These are phyloP conservation scores for Vitis riparia DNA, from an alignment of 164 flowering plant genomes.

Conservation along the genomic window DNA sequence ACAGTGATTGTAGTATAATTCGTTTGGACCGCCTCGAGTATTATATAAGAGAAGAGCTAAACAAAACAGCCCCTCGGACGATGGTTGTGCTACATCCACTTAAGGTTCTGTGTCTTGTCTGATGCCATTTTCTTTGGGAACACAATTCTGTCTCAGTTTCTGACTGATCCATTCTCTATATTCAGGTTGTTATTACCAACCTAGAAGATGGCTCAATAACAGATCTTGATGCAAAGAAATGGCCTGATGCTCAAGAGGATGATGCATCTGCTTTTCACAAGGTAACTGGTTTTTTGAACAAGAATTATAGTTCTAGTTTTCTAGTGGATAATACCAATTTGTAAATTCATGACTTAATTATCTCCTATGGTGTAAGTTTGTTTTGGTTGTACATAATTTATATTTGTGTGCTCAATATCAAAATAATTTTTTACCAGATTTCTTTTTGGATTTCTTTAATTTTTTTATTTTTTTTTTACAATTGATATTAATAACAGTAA, in stretches of 20 bases:
- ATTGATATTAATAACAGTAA: no score
- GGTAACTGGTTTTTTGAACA: slow-evolving; percentile 33
- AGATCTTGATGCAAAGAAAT: slow-evolving; percentile 84
- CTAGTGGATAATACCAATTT: background rate
- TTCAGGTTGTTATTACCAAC: slow-evolving; percentile 89
- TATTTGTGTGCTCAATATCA: no score
- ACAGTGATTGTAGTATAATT: slow-evolving; percentile 83
- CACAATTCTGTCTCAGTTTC: background rate
- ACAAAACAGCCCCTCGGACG: slow-evolving; percentile 74
- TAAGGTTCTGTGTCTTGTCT: slow-evolving; percentile 52
- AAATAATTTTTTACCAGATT: no score
- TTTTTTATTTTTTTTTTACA: no score
- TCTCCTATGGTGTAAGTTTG: no score
- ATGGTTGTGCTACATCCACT: slow-evolving; percentile 94
- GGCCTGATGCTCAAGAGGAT: slow-evolving; percentile 87
- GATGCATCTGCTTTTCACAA: slow-evolving; percentile 78
- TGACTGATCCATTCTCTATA: slow-evolving; percentile 16
- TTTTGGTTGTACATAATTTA: background rate
- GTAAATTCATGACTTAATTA: background rate
- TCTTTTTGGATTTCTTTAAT: no score
- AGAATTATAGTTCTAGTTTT: background rate
- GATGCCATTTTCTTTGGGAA: background rate
- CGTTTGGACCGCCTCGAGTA: slow-evolving; percentile 82
- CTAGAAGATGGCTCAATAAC: slow-evolving; percentile 49
- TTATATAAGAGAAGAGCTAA: slow-evolving; percentile 91